A percentile compares a stretch with the other conserved stretches of the same genome.
These are phyloP conservation scores for Neofusicoccum umdonicola DNA, from an alignment of 2,329 filamentous ascomycete genomes.

Conservation along the genomic window DNA sequence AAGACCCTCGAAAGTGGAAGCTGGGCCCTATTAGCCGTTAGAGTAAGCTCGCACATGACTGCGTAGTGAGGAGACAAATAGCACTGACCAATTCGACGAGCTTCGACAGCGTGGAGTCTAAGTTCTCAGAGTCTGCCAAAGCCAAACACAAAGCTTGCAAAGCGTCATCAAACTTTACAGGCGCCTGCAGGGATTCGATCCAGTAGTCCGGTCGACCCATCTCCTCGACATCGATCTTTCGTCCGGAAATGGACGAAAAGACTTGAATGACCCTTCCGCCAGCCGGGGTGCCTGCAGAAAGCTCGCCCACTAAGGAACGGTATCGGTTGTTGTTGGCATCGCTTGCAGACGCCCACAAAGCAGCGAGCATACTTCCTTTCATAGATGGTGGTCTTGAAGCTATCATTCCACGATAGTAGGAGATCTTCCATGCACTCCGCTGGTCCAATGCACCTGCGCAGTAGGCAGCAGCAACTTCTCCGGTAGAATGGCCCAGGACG, in stretches of 20 bases:
- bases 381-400: conserved; percentile 18
- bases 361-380: conserved; percentile 25
- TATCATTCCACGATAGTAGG: conserved; percentile 20
- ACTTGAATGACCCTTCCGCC: background rate
- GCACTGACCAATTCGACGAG: conserved; percentile 23
- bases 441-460: conserved; percentile 19
- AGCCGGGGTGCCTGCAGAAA: background rate
- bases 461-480: conserved; percentile 21
- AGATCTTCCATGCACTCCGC: conserved; percentile 16
- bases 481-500: conserved; percentile 23
- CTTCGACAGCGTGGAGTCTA: conserved; percentile 29
- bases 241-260: conserved; percentile 1
- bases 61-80: background rate
- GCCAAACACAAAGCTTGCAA: conserved; percentile 20
- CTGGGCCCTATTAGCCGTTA: conserved; percentile 23
- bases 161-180: conserved; percentile 34
- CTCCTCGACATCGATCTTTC: background rate
- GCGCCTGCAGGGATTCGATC: conserved; percentile 35
- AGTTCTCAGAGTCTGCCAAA: conserved; percentile 31
- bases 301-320: background rate
- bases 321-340: conserved; percentile 24
- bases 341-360: conserved; percentile 21
- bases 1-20: conserved; percentile 24
- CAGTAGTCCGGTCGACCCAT: conserved; percentile 30
- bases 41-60: background rate